These are phyloP conservation scores for Papilionanthe hybrid DNA, from an alignment of 116 monocot genomes.

Conservation along the genomic window DNA sequence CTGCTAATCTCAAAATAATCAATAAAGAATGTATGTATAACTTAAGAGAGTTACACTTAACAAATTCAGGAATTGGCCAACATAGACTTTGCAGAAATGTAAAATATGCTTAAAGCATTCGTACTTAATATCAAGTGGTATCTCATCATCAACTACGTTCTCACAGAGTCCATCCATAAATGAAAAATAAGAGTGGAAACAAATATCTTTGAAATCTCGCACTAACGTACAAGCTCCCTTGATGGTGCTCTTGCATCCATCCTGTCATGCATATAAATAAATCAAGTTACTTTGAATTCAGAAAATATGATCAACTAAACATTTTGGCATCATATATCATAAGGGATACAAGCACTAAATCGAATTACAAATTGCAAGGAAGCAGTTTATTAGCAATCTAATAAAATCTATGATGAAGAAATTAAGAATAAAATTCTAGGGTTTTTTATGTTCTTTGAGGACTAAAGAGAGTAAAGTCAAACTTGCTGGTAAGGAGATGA, in stretches of 20 bases:
- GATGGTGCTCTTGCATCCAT: slow-evolving; percentile 58
- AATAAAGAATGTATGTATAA: too few relatives aligned
- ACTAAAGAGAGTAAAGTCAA: too few relatives aligned
- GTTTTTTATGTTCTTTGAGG: too few relatives aligned
- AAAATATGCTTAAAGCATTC: not conserved
- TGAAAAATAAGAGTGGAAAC: slow-evolving; percentile 86
- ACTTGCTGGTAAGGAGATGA: too few relatives aligned
- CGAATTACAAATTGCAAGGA: too few relatives aligned
- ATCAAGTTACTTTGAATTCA: not conserved
- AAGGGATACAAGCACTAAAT: too few relatives aligned
- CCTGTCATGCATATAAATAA: slow-evolving; percentile 26
- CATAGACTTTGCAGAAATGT: not conserved
- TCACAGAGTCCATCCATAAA: slow-evolving; percentile 68
- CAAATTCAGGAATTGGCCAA: not conserved
- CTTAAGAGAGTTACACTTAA: too few relatives aligned
- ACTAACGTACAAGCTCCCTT: slow-evolving; percentile 66
- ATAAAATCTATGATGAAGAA: too few relatives aligned
- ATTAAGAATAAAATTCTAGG: too few relatives aligned
- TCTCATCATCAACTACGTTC: slow-evolving; percentile 33
- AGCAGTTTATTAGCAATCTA: too few relatives aligned
- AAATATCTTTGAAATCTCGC: slow-evolving; percentile 67
- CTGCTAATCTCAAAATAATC: too few relatives aligned
- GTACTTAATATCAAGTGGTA: slow-evolving; percentile 57
- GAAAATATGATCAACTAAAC: not conserved
- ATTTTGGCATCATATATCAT: too few relatives aligned